Evolutionary conservation across 352 stramenopile genomes (phyloP), one percentile per base, ranked within the genome.

Genomic region (Elongisporangium anandrum): DNA sequence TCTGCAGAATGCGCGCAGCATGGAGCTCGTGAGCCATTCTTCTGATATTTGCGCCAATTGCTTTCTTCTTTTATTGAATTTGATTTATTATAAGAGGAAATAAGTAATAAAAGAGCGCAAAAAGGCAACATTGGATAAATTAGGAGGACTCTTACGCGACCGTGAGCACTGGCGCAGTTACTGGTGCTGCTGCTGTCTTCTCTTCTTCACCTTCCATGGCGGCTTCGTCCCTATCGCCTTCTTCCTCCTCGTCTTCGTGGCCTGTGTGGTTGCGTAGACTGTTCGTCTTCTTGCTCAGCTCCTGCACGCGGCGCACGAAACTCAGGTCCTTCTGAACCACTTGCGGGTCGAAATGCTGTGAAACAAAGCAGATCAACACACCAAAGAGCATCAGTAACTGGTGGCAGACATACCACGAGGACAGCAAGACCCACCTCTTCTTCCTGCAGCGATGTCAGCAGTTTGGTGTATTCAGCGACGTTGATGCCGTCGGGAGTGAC

Each of bases 301-400:
- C 72, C 34, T 90, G 74, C 26, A 90, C 68, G 52, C 79, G 74
- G 17, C 78, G 74, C 45, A 89, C 63, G 26, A 92, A 77, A n/a
- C 64, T 79, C 55, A 87, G 26, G 51, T 89, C 82, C 57, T 78
- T 64, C 49, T 72, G 61, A 13, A 88, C 29, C 2, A 74, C 65
- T 8, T 75, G 68, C 7, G 68, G 62, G 38, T 90, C 69, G 50
- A 79, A 72, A 65, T 84, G 70, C 75, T 91, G 39, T 21, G 64
- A 34, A 6, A 65, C 52, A 21, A n/a, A 21, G 23, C n/a, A 49
- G 6, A 29, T 15, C 62, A 49, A 24, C 21, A 65, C 9, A 45
- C 15, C 17, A 34, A n/a, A 13, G 22, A 54, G 3, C 39, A 54
- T 10, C 15, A 9, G 20, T 17, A 3, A 38, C 3, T 45, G 10